Percentiles rank a stretch among this genome's conserved stretches.
These are phyloP conservation scores for Thalassiosira mediterranea DNA, from an alignment of 352 stramenopile species.

Conservation along the genomic window DNA sequence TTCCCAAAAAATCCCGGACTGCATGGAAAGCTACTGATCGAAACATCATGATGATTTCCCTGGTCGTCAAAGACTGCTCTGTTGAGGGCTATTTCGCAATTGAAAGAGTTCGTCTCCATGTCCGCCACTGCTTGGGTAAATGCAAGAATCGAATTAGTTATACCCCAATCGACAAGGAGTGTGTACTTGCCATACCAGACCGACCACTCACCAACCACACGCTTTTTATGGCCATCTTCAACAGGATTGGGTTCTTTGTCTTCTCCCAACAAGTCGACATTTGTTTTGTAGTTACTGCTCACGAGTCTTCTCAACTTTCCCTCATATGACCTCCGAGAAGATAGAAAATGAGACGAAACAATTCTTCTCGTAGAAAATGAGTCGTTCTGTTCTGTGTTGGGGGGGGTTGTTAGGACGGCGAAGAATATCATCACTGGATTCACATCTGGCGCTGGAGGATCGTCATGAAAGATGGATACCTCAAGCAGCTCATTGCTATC, in stretches of 20 bases:
- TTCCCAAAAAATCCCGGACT: too few species aligned
- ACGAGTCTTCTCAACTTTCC: constrained; percentile 22
- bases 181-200: too few species aligned
- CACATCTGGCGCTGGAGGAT: background rate
- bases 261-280: constrained; percentile 11
- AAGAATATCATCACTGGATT: constrained; percentile 15
- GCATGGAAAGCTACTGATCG: too few species aligned
- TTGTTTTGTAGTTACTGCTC: constrained; percentile 2
- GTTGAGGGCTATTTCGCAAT: constrained; percentile 60
- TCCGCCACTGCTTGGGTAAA: constrained; percentile 53
- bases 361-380: background rate
- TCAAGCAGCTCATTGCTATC: constrained; percentile 59
- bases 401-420: constrained; percentile 38
- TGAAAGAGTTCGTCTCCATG: constrained; percentile 56
- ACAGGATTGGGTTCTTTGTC: constrained; percentile 3
- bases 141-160: too few species aligned
- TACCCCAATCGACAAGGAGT: too few species aligned
- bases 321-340: constrained; percentile 25
- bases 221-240: constrained; percentile 30
- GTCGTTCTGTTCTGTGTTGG: background rate
- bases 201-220: constrained; percentile 44
- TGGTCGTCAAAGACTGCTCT: too few species aligned
- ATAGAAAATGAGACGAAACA: constrained; percentile 18
- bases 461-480: constrained; percentile 67
- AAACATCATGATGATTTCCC: too few species aligned